A percentile compares a stretch with the other conserved stretches of the same genome.
Evolutionary conservation across 169 alveolate genomes (phyloP).

Genomic region (Plasmodium gaboni): DNA sequence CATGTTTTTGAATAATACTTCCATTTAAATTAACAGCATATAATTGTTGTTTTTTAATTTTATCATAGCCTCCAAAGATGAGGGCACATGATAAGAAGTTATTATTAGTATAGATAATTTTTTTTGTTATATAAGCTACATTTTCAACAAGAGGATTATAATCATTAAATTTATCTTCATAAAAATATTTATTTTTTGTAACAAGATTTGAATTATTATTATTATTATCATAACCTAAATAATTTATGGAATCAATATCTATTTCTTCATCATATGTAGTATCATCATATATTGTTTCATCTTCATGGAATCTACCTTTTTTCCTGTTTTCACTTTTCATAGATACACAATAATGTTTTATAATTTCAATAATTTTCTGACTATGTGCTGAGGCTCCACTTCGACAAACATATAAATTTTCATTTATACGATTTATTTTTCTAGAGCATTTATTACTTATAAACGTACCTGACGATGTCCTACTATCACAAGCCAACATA

Average conservation of each 20-base stretch:
- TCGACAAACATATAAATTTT: conserved; percentile 92
- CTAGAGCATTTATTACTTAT: conserved; percentile 93
- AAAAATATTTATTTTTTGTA: conserved; percentile 69
- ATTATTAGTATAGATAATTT: conserved; percentile 88
- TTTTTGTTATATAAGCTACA: conserved; percentile 86
- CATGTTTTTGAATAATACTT: conserved; percentile 84
- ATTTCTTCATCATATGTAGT: conserved; percentile 45
- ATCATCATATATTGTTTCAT: conserved; percentile 83
- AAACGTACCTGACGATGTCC: conserved; percentile 95
- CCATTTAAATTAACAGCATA: conserved; percentile 94
- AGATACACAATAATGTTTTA: conserved; percentile 87
- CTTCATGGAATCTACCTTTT: conserved; percentile 82
- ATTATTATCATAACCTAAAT: neutral
- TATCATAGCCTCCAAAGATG: conserved; percentile 94
- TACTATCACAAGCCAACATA: conserved; percentile 94
- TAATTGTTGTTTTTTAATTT: conserved; percentile 87
- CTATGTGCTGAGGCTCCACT: conserved; percentile 97
- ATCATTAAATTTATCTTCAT: conserved; percentile 67
- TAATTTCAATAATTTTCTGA: conserved; percentile 89
- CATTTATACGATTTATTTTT: conserved; percentile 91
- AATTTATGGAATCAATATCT: conserved; percentile 23
- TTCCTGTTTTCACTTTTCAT: conserved; percentile 89
- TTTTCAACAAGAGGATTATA: conserved; percentile 82
- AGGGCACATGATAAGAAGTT: conserved; percentile 90
- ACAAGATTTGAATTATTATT: conserved; percentile 10